Conservation (phyloP, 176 grass and related monocot species). For the Calamus simplicifolius region DNA sequence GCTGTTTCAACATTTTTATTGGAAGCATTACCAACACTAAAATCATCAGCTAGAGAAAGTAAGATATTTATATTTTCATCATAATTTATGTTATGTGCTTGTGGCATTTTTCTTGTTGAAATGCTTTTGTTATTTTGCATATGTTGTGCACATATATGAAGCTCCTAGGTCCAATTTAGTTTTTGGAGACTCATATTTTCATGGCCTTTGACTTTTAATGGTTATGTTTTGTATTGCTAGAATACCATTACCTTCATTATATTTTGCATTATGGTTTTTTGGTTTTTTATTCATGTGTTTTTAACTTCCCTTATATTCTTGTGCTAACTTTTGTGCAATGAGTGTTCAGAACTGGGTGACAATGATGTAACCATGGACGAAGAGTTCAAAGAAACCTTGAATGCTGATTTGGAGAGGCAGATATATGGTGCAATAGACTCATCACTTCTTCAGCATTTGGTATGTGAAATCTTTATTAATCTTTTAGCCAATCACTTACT, state of each 20-base stretch:
- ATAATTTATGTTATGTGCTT: too few species aligned
- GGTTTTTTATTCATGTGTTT: too few species aligned
- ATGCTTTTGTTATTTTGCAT: not conserved
- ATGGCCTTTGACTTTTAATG: too few species aligned
- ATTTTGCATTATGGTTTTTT: too few species aligned
- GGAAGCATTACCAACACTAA: constrained; percentile 51
- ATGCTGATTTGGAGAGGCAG: constrained; percentile 63
- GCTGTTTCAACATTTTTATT: constrained; percentile 65
- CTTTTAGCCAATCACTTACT: not conserved
- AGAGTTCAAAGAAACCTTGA: constrained; percentile 42
- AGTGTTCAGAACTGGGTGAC: constrained; percentile 38
- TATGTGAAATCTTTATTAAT: constrained; percentile 22
- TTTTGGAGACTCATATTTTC: too few species aligned
- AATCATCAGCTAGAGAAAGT: constrained; percentile 25
- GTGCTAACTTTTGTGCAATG: too few species aligned
- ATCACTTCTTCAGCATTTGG: constrained; percentile 72
- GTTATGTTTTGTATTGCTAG: too few species aligned
- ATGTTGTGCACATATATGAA: too few species aligned
- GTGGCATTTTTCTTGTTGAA: too few species aligned
- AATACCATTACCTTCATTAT: too few species aligned
- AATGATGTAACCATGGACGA: constrained; percentile 64
- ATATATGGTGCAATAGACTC: constrained; percentile 85
- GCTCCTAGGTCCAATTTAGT: too few species aligned
- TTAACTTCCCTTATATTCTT: too few species aligned
- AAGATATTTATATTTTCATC: constrained; percentile 10